Conservation (phyloP, 1,284 basidiomycete genomes). For the Leccinum colubrinum region DNA sequence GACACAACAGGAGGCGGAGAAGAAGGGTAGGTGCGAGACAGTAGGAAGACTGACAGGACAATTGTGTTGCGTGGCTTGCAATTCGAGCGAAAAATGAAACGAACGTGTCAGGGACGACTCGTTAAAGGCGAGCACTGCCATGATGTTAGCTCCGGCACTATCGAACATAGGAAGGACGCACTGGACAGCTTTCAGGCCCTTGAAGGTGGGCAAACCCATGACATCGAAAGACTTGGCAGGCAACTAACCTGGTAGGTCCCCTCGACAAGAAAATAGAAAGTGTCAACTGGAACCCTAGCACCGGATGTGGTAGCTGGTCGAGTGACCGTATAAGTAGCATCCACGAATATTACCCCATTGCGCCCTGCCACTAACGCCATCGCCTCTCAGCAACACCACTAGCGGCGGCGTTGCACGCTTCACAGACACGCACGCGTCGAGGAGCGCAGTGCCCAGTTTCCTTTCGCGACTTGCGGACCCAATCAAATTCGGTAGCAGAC, state of each 20-base stretch:
- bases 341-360: slow-evolving; percentile 4
- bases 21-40: not conserved
- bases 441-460: slow-evolving; percentile 9
- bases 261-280: slow-evolving; percentile 2
- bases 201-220: slow-evolving; percentile 1
- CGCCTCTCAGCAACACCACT: slow-evolving; percentile 25
- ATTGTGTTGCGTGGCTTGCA: not conserved
- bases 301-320: not conserved
- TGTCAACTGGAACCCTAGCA: not conserved
- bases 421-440: slow-evolving; percentile 33
- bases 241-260: slow-evolving; percentile 1
- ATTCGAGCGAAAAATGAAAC: not conserved
- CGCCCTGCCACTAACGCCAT: slow-evolving; percentile 22
- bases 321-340: slow-evolving; percentile 1
- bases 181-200: slow-evolving; percentile 4
- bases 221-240: not conserved
- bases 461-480: slow-evolving; percentile 24
- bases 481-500: slow-evolving; percentile 25
- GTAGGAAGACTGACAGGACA: not conserved
- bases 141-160: not conserved
- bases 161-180: not conserved
- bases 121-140: slow-evolving; percentile 1
- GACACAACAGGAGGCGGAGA: not conserved
- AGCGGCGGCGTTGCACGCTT: slow-evolving; percentile 32
- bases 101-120: not conserved